These are phyloP conservation scores for Epichloe brachyelytri DNA, from an alignment of 2,329 filamentous ascomycete genomes.

Conservation along the genomic window DNA sequence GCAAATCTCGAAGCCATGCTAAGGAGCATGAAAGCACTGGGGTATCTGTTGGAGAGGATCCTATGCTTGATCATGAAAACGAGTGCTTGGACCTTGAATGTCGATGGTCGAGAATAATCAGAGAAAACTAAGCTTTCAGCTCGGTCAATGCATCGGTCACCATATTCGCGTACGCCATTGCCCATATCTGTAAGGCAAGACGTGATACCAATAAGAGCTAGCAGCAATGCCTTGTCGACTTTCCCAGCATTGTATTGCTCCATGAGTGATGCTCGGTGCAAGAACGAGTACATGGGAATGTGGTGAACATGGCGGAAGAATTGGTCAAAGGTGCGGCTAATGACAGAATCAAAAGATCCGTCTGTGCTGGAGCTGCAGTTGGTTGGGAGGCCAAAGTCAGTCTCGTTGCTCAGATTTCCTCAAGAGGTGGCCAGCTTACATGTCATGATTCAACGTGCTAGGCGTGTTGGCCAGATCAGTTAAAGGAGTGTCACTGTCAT, in stretches of 20 bases:
- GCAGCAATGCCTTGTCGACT: constrained; percentile 39
- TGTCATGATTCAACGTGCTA: constrained; percentile 20
- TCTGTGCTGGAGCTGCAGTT: constrained; percentile 21
- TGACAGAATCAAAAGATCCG: constrained; percentile 34
- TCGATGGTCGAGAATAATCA: constrained; percentile 42
- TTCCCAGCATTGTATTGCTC: constrained; percentile 44
- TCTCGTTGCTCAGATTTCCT: background rate
- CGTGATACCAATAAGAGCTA: constrained; percentile 43
- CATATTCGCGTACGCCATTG: constrained; percentile 37
- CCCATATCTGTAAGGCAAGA: constrained; percentile 43
- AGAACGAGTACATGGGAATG: constrained; percentile 44
- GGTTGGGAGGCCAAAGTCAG: background rate
- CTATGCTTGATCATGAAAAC: constrained; percentile 32
- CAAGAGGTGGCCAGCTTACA: constrained; percentile 15
- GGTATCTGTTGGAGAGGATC: constrained; percentile 29
- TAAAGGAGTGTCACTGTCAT: constrained; percentile 22
- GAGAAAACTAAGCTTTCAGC: constrained; percentile 39
- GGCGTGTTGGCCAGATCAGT: constrained; percentile 23
- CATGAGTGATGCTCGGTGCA: constrained; percentile 47
- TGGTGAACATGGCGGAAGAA: constrained; percentile 48
- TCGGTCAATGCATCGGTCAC: constrained; percentile 40
- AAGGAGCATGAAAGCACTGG: constrained; percentile 32
- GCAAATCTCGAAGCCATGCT: constrained; percentile 30
- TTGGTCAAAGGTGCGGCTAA: constrained; percentile 39
- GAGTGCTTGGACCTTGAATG: constrained; percentile 39